Base-by-base conservation (phyloP, 2,329 filamentous ascomycete species). In the Xylaria sp. region DNA sequence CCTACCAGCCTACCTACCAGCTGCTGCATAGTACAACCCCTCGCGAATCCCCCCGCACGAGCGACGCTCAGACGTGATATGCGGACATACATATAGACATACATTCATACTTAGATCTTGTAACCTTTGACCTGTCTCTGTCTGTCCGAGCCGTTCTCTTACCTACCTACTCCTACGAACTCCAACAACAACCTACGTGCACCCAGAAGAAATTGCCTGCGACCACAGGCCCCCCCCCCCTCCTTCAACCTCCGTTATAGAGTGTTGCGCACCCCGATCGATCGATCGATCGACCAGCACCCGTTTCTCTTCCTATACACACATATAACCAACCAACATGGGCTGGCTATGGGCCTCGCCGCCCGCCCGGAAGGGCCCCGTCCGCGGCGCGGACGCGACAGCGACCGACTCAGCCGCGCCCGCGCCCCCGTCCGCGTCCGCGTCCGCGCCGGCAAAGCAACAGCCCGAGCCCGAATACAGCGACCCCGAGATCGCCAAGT, bases 331-430 rank as follows among this genome's bases (percentile, higher is more conserved):
- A 42, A 11, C 48, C 60, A 34, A 55, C n/a, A 87, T 87, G 84
- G 83, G 83, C 61, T 87, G 84, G 84, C 74, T 85, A 57, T 87
- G 83, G 82, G 75, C 79, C 54, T 75, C 73, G 5, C 59, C 71
- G n/a, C 24, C 63, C 39, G 41, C 67, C 17, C 44, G 61, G 16
- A 69, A 70, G 61, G 57, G 58, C 29, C 26, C 67, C 26, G 44
- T 42, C 24, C 18, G 45, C 62, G 40, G 61, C 63, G 34, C 50
- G 60, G 38, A 48, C 58, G 26, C 63, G 65, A 44, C 62, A 68
- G 44, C 62, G 26, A 51, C 66, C 45, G 50, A 63, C 29, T 18
- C 64, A 24, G 49, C 59, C 39, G 53, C 56, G 34, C 41, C 56
- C 38, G 39, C 56, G 16, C 19, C 59, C 11, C 16, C 29, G 9